Base-by-base conservation (phyloP, 768 basidiomycete genomes). In the Mycena latifolia region DNA sequence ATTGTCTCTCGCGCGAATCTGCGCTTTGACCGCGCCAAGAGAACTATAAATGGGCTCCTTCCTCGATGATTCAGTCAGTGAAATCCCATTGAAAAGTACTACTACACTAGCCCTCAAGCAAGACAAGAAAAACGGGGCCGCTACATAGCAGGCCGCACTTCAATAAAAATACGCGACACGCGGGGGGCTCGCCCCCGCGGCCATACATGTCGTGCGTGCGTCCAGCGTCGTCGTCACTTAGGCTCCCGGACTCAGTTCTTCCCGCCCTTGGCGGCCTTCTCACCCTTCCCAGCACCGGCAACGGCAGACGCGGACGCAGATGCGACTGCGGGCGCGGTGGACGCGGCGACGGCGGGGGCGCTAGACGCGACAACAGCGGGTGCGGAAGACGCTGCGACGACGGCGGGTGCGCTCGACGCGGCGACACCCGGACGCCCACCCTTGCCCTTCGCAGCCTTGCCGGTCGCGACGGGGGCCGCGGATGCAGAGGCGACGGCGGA, bases 401-500 rank as follows among this genome's bases (percentile, higher is more conserved):
- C 15, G 17, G 47, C 27, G 27, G 47, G 14, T 18, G 51, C 51
- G 35, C 31, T 22, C 18, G 37, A 37, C 37, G 41, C 17, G 17
- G 50, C 50, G 25, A 39, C 54, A 27, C 25, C 27, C 54, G 41
- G 41, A 2, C 15, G n/a, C 11, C 54, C 54, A 25, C 54, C 54
- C 39, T 55, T 55, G 54, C 54, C 54, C 25, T 39, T 8, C 14
- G 54, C 54, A 15, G 54, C 37, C 50, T 51, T 51, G 28, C 50
- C 50, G 37, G 54, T 39, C 9, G 54, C 25, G 9, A 18, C 54
- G 25, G 54, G n/a, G 27, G 20, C 18, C 6, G 41, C 37, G 15
- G 53, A 27, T n/a, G 53, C 35, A 5, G 37, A 9, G 8, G 41
- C 39, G 27, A 10, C 11, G 37, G 39, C 27, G n/a, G 25, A 18